Evolutionary conservation across 306 rosid genomes (phyloP).

Genomic region (Potentilla sterilis): DNA sequence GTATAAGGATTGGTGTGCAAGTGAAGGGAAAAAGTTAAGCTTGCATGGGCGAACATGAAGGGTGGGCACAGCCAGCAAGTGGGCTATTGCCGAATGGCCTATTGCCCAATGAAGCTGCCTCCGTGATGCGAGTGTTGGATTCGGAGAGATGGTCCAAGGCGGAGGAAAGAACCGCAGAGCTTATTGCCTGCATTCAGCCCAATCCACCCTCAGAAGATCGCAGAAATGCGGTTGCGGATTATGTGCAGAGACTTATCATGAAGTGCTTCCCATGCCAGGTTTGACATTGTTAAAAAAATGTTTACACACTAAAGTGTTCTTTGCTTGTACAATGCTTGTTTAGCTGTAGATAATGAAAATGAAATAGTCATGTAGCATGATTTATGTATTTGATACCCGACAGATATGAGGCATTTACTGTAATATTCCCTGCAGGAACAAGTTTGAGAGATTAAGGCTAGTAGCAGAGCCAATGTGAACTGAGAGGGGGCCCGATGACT

Average conservation of each 20-base stretch:
- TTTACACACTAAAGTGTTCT: neutral
- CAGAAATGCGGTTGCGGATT: conserved; percentile 75
- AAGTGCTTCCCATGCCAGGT: conserved; percentile 96
- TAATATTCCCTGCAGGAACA: neutral
- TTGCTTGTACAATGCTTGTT: conserved; percentile 12
- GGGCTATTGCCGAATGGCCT: conserved; percentile 94
- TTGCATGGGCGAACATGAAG: conserved; percentile 98
- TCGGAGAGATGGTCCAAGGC: conserved; percentile 79
- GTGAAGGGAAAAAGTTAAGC: conserved; percentile 42
- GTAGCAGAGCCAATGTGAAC: neutral
- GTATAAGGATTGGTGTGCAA: conserved; percentile 32
- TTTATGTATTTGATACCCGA: neutral
- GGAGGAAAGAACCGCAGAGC: conserved; percentile 85
- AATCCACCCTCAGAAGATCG: conserved; percentile 78
- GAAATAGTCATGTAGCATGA: neutral
- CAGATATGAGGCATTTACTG: neutral
- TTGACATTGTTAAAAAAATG: conserved; percentile 6
- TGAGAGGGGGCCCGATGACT: neutral
- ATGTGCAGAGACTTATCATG: conserved; percentile 70
- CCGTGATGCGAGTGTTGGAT: conserved; percentile 71
- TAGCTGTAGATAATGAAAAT: neutral
- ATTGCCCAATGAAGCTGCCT: conserved; percentile 79
- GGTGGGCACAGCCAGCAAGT: conserved; percentile 75
- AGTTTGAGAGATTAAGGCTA: neutral
- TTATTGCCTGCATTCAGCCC: conserved; percentile 94